Percentiles rank a stretch among this genome's conserved stretches.
Conservation (phyloP, 2,329 filamentous ascomycete species). For the Diplodia scrobiculata region DNA sequence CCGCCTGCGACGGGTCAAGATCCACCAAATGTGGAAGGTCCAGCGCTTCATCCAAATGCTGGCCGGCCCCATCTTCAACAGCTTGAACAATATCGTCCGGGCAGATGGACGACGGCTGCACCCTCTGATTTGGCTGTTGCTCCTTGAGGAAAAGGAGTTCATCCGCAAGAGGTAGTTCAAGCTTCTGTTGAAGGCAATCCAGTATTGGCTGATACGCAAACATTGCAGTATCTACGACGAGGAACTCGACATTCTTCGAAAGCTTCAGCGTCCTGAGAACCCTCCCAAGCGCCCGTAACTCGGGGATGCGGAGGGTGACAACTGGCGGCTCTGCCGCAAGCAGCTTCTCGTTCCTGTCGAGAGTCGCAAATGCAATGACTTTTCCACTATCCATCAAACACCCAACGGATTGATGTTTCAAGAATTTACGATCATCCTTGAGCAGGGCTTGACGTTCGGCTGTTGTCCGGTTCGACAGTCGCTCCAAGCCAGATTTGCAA, state of each 20-base stretch:
- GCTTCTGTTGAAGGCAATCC: constrained; percentile 59
- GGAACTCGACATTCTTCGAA: not conserved
- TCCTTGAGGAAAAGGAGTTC: constrained; percentile 50
- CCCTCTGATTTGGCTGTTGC: not conserved
- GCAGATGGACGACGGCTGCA: not conserved
- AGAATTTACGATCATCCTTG: constrained; percentile 49
- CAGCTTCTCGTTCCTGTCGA: constrained; percentile 55
- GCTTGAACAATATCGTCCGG: not conserved
- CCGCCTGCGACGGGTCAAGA: constrained; percentile 59
- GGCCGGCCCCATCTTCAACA: constrained; percentile 31
- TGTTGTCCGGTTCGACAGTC: constrained; percentile 41
- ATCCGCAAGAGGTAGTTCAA: constrained; percentile 58
- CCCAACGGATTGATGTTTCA: constrained; percentile 64
- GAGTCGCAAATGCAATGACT: constrained; percentile 62
- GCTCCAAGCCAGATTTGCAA: constrained; percentile 50
- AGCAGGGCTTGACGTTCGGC: constrained; percentile 52
- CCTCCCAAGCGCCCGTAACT: constrained; percentile 50
- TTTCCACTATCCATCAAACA: constrained; percentile 55
- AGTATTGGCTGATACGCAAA: constrained; percentile 72
- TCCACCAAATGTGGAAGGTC: constrained; percentile 33
- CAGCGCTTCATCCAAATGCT: too few relatives aligned
- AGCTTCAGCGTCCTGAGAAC: constrained; percentile 52
- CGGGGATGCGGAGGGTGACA: constrained; percentile 57
- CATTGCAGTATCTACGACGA: constrained; percentile 61
- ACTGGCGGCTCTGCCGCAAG: constrained; percentile 52